Evolutionary conservation across 163 green algal species (phyloP).

Genomic region (Scenedesmus sp.): DNA sequence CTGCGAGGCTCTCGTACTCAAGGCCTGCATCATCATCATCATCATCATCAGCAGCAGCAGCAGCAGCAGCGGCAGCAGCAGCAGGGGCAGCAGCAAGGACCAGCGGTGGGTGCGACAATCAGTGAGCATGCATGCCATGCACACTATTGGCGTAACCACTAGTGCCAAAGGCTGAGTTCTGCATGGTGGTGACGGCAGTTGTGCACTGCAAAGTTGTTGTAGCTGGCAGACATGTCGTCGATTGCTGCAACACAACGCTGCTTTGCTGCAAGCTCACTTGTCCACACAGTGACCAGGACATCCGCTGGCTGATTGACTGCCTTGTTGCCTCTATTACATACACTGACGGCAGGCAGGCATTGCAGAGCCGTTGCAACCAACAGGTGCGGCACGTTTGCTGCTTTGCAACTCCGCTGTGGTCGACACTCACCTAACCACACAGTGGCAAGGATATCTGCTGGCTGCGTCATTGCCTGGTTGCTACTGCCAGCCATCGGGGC

Average conservation of each 20-base stretch:
- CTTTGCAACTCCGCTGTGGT: not conserved
- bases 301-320: not conserved
- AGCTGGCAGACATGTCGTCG: no score
- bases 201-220: no score
- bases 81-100: not conserved
- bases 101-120: not conserved
- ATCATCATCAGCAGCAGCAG: not conserved
- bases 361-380: not conserved
- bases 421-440: constrained; percentile 23
- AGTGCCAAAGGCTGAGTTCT: no score
- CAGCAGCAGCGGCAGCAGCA: not conserved
- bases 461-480: no score
- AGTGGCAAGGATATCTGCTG: not conserved
- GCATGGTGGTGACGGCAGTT: no score
- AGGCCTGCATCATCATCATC: constrained; percentile 4
- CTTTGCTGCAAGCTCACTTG: not conserved
- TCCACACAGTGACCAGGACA: not conserved
- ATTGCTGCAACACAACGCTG: not conserved
- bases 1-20: constrained; percentile 34
- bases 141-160: no score
- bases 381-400: not conserved
- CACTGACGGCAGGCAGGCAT: not conserved
- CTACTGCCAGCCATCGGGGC: not conserved
- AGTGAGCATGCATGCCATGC: not conserved
- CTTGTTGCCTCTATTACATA: not conserved